A percentile compares a stretch with the other conserved stretches of the same genome.
These are phyloP conservation scores for Tricholoma saponaceum DNA, from an alignment of 768 basidiomycete species.

Conservation along the genomic window DNA sequence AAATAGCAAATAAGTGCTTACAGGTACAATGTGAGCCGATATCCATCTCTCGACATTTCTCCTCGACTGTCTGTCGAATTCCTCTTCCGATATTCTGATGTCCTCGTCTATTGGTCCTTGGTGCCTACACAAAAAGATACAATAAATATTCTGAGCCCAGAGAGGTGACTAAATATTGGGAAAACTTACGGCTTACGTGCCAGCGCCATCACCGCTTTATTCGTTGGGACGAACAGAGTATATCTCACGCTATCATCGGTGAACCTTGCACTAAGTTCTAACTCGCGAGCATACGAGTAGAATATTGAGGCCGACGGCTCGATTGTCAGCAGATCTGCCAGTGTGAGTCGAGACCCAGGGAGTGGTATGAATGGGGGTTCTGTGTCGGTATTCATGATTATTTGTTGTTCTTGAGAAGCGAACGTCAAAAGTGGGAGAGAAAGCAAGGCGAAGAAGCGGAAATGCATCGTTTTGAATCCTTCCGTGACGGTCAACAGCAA, in stretches of 20 bases:
- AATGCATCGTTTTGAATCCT: conserved; percentile 24
- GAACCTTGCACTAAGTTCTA: conserved; percentile 54
- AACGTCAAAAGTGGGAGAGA: conserved; percentile 25
- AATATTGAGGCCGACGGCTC: conserved; percentile 75
- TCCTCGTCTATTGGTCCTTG: conserved; percentile 44
- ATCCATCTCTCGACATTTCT: conserved; percentile 79
- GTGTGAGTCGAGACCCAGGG: conserved; percentile 45
- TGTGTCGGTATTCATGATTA: conserved; percentile 21
- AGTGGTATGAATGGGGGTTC: conserved; percentile 27
- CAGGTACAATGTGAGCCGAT: conserved; percentile 79
- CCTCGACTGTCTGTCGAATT: conserved; percentile 56
- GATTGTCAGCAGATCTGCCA: conserved; percentile 78
- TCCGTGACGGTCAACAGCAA: background rate
- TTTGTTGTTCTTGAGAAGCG: conserved; percentile 31
- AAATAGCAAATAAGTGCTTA: conserved; percentile 21
- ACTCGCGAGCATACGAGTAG: conserved; percentile 77
- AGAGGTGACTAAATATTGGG: background rate
- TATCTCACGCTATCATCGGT: conserved; percentile 28
- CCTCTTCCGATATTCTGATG: conserved; percentile 59
- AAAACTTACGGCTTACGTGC: conserved; percentile 73
- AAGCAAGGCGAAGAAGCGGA: conserved; percentile 26
- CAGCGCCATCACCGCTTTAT: conserved; percentile 83
- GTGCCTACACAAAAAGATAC: conserved; percentile 43
- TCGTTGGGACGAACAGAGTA: conserved; percentile 80
- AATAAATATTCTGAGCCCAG: background rate